These are phyloP conservation scores for Rubroboletus pulcherrimus DNA, from an alignment of 768 basidiomycete genomes.

Conservation along the genomic window DNA sequence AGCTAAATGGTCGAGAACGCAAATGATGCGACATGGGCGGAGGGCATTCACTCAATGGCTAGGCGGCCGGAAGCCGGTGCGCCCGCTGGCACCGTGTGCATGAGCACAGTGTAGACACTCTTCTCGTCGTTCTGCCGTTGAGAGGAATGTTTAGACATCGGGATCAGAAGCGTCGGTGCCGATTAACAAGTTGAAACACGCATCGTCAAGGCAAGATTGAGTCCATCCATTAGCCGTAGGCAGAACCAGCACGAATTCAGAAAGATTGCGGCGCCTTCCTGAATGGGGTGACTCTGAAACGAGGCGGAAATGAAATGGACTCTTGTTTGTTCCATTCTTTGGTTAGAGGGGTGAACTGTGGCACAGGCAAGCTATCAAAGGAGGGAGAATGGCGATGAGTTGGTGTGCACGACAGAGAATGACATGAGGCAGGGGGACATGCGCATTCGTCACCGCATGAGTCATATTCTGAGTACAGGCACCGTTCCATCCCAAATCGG, in stretches of 20 bases:
- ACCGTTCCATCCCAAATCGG: constrained; percentile 13
- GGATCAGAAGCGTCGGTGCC: constrained; percentile 23
- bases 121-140: neutral
- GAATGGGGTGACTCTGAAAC: constrained; percentile 12
- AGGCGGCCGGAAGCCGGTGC: constrained; percentile 10
- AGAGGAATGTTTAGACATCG: neutral
- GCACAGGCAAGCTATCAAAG: constrained; percentile 13
- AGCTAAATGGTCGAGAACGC: constrained; percentile 17
- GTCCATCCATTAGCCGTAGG: constrained; percentile 14
- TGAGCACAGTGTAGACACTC: neutral
- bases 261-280: constrained; percentile 14
- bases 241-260: constrained; percentile 25
- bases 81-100: neutral
- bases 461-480: constrained; percentile 8
- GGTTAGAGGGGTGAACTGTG: constrained; percentile 6
- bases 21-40: constrained; percentile 28
- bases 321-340: constrained; percentile 19
- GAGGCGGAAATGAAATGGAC: constrained; percentile 32
- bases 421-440: constrained; percentile 20
- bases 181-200: neutral
- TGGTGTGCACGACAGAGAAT: constrained; percentile 10
- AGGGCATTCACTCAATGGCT: constrained; percentile 12
- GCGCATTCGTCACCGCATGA: constrained; percentile 5
- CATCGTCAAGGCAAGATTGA: constrained; percentile 7
- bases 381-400: constrained; percentile 14